Conservation (phyloP, 2,329 filamentous ascomycete species). For the Aspergillus floridensis region DNA sequence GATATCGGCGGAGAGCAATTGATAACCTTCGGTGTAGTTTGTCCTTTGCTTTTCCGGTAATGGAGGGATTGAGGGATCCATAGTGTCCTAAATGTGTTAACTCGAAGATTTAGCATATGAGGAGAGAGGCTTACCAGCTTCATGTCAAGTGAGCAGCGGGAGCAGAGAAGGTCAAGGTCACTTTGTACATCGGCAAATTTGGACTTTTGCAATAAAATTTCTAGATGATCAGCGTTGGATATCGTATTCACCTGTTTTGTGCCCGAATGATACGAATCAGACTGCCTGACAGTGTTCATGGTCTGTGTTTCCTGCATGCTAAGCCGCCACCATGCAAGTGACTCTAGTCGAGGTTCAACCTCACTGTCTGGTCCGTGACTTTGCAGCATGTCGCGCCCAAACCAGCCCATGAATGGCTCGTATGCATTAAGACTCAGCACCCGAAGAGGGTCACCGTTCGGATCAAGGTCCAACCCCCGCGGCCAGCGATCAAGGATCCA, state of each 20-base stretch:
- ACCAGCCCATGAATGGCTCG: constrained; percentile 70
- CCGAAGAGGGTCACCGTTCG: constrained; percentile 65
- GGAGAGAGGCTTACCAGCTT: constrained; percentile 26
- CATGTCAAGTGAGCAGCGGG: constrained; percentile 25
- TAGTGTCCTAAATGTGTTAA: constrained; percentile 41
- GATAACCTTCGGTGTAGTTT: constrained; percentile 55
- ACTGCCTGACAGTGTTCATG: constrained; percentile 30
- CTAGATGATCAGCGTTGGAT: constrained; percentile 25
- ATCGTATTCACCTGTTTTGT: neutral
- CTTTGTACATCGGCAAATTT: constrained; percentile 37
- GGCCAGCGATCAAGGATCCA: constrained; percentile 85
- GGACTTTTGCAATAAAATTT: constrained; percentile 27
- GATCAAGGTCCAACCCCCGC: constrained; percentile 65
- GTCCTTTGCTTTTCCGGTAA: constrained; percentile 53
- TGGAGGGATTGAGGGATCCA: constrained; percentile 64
- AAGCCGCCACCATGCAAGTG: constrained; percentile 66
- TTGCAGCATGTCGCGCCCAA: constrained; percentile 60
- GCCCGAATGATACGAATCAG: neutral
- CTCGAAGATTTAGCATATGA: neutral
- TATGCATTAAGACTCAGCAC: constrained; percentile 83
- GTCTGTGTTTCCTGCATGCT: constrained; percentile 60
- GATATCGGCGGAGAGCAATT: constrained; percentile 54
- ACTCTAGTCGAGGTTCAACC: constrained; percentile 63
- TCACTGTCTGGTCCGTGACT: constrained; percentile 49
- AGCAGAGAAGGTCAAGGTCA: constrained; percentile 36